phyloP scores from a whole-genome alignment of 129 eudicot genomes.

The Rutidosis leptorrhynchoides region DNA sequence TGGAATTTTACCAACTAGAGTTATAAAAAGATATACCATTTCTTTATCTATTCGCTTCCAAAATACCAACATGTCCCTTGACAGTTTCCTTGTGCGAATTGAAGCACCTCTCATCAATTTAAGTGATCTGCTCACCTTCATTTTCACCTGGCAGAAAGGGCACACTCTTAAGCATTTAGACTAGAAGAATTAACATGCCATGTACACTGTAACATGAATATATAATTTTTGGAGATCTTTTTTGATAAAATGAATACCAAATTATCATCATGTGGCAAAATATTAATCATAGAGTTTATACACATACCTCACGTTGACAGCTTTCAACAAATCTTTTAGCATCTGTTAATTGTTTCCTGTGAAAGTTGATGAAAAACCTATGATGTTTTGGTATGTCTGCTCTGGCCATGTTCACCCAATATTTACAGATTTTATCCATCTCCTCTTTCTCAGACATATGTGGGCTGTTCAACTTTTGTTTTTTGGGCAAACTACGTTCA shows the following conservation, averaged over 20 bases:
- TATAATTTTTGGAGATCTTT: background rate
- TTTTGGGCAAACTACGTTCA: conserved; percentile 74
- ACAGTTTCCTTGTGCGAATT: conserved; percentile 84
- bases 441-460: conserved; percentile 70
- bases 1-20: too few relatives aligned
- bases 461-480: conserved; percentile 50
- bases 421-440: conserved; percentile 58
- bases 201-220: background rate
- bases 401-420: conserved; percentile 69
- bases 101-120: conserved; percentile 91
- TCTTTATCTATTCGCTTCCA: conserved; percentile 98
- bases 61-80: conserved; percentile 87
- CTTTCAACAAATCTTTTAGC: conserved; percentile 71
- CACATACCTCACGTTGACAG: conserved; percentile 75
- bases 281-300: background rate
- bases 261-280: background rate
- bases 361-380: conserved; percentile 47
- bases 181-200: background rate
- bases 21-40: conserved; percentile 63
- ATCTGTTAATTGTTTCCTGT: conserved; percentile 62
- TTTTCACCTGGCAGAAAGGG: conserved; percentile 59
- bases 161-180: background rate
- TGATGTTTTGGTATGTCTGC: conserved; percentile 80
- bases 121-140: conserved; percentile 94
- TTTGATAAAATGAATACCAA: background rate